Percentiles rank a stretch among this genome's conserved stretches.
Conservation (phyloP, 148 eudicot species). For the Dianthus caryophyllus region DNA sequence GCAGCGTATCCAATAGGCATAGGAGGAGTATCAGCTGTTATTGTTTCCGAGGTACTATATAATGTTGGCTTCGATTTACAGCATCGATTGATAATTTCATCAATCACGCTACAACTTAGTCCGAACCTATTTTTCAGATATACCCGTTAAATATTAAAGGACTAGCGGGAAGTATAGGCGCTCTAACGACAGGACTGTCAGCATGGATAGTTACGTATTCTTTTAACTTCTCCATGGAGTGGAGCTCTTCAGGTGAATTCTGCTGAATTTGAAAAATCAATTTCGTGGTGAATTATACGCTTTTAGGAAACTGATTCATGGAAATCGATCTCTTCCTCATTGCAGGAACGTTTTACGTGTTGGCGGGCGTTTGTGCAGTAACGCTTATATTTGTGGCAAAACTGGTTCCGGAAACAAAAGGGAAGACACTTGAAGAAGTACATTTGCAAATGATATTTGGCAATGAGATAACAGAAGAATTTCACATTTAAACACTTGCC, state of each 20-base stretch:
- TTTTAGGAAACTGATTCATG: not conserved
- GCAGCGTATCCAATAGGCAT: no score
- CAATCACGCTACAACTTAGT: not conserved
- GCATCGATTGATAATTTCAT: not conserved
- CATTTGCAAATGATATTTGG: slow-evolving; percentile 24
- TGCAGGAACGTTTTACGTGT: slow-evolving; percentile 26
- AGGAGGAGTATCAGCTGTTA: no score
- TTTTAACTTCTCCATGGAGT: slow-evolving; percentile 31
- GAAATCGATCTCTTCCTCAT: not conserved
- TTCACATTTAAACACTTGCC: not conserved
- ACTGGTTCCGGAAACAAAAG: slow-evolving; percentile 38
- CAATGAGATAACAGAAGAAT: slow-evolving; percentile 12
- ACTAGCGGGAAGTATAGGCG: slow-evolving; percentile 25
- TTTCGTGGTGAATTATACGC: not conserved
- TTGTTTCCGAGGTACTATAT: no score
- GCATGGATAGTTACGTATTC: slow-evolving; percentile 27
- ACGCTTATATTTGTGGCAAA: slow-evolving; percentile 29
- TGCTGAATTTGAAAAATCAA: no score
- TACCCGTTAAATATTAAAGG: slow-evolving; percentile 35
- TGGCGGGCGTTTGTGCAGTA: slow-evolving; percentile 23
- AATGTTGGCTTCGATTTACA: no score
- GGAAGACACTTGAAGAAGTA: slow-evolving; percentile 36
- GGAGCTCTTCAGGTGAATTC: slow-evolving; percentile 35
- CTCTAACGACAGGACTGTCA: not conserved
- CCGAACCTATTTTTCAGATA: slow-evolving; percentile 15